Conservation (phyloP, 2,329 filamentous ascomycete species). For the Ophiostoma triangulosporum region DNA sequence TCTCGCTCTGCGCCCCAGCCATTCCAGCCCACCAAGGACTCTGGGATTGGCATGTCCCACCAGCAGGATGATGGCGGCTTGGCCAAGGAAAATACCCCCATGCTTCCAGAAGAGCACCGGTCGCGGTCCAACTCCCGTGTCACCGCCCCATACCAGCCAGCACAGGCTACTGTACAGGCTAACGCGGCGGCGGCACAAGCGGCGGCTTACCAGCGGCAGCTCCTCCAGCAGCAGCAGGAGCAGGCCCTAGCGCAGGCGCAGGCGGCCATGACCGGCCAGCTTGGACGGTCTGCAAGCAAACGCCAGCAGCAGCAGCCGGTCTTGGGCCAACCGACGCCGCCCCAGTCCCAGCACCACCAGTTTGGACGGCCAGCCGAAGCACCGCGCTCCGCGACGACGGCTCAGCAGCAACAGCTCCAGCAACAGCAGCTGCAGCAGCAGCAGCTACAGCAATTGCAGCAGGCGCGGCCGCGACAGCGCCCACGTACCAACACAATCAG, state of each 20-base stretch:
- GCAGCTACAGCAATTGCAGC: slow-evolving; percentile 11
- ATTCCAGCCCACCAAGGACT: slow-evolving; percentile 43
- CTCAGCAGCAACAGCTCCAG: slow-evolving; percentile 25
- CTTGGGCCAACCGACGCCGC: slow-evolving; percentile 27
- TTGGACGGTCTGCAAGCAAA: slow-evolving; percentile 64
- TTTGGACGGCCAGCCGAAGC: slow-evolving; percentile 22
- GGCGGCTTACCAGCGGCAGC: slow-evolving; percentile 43
- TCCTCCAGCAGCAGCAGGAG: slow-evolving; percentile 72
- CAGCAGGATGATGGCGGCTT: slow-evolving; percentile 38
- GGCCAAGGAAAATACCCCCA: slow-evolving; percentile 39
- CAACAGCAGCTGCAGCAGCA: slow-evolving; percentile 15
- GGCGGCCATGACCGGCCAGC: slow-evolving; percentile 57
- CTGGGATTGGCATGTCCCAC: slow-evolving; percentile 48
- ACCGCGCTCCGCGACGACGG: slow-evolving; percentile 24
- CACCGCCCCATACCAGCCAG: slow-evolving; percentile 39
- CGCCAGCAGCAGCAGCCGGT: slow-evolving; percentile 31
- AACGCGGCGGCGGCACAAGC: slow-evolving; percentile 16
- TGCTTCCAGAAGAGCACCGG: slow-evolving; percentile 53
- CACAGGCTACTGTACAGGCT: not conserved
- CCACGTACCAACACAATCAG: slow-evolving; percentile 65
- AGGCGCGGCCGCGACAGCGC: slow-evolving; percentile 58
- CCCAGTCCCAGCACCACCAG: slow-evolving; percentile 40
- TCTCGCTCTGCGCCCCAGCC: slow-evolving; percentile 44
- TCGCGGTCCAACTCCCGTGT: slow-evolving; percentile 55
- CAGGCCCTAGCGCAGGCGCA: slow-evolving; percentile 70